These are phyloP conservation scores for Myxozyma monticola DNA, from an alignment of 805 yeast species.

Conservation along the genomic window DNA sequence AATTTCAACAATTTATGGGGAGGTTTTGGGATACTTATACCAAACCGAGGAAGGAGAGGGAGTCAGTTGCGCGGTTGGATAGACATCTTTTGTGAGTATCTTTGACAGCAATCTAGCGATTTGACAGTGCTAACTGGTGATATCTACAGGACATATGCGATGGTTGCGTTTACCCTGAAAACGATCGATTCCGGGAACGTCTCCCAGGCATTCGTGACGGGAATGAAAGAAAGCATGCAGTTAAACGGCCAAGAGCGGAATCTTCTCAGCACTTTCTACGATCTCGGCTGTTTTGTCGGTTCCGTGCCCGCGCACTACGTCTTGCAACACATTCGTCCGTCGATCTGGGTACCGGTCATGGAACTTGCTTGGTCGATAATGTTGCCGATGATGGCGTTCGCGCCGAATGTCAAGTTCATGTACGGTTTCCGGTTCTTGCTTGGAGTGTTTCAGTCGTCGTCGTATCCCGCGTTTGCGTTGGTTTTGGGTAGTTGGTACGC, in stretches of 20 bases:
- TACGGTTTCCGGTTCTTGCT: conserved; percentile 37
- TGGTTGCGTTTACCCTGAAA: conserved; percentile 38
- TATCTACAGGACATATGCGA: conserved; percentile 1
- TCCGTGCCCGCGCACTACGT: conserved; percentile 39
- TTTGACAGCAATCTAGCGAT: background rate
- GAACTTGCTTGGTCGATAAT: conserved; percentile 35
- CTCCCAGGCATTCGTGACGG: conserved; percentile 48
- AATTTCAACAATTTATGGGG: background rate
- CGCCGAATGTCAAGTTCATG: conserved; percentile 33
- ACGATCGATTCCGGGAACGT: conserved; percentile 61
- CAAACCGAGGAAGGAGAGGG: conserved; percentile 9
- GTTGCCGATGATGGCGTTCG: conserved; percentile 32
- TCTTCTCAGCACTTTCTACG: conserved; percentile 29
- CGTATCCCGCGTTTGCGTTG: conserved; percentile 50
- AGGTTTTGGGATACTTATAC: conserved; percentile 12
- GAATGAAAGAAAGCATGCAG: conserved; percentile 41
- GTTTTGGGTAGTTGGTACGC: conserved; percentile 57
- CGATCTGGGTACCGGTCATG: conserved; percentile 35
- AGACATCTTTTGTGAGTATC: conserved; percentile 4
- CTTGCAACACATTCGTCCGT: conserved; percentile 32
- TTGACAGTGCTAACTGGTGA: background rate
- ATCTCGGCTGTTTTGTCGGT: conserved; percentile 37
- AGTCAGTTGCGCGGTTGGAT: conserved; percentile 13
- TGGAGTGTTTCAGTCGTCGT: conserved; percentile 39
- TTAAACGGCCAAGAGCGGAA: conserved; percentile 34